A percentile compares a stretch with the other conserved stretches of the same genome.
Evolutionary conservation across 2,329 filamentous ascomycete species (phyloP).

Genomic region (Diaporthe humulicola): DNA sequence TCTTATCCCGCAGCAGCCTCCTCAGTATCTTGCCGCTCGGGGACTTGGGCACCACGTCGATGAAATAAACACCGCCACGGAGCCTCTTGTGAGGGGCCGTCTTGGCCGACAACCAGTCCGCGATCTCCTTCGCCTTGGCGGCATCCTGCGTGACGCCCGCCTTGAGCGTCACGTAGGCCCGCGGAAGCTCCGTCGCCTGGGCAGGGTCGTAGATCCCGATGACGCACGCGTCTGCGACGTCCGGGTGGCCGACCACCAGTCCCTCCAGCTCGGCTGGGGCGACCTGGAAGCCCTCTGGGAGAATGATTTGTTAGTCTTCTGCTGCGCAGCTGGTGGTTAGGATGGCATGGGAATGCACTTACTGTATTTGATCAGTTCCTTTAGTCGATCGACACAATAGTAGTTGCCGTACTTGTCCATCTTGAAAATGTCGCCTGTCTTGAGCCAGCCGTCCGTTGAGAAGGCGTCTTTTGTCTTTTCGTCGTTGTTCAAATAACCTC

Average conservation of each 20-base stretch:
- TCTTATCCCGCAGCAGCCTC: constrained; percentile 56
- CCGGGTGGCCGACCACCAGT: constrained; percentile 56
- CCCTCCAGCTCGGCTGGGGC: constrained; percentile 75
- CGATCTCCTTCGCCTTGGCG: constrained; percentile 55
- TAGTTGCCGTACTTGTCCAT: constrained; percentile 84
- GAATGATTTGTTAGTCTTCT: constrained; percentile 41
- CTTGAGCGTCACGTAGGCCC: constrained; percentile 72
- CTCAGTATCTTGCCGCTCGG: constrained; percentile 65
- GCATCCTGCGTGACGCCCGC: constrained; percentile 52
- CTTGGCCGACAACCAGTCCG: constrained; percentile 52
- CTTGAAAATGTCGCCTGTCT: constrained; percentile 88
- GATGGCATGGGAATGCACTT: constrained; percentile 44
- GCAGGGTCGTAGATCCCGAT: constrained; percentile 71
- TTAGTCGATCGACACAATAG: constrained; percentile 90
- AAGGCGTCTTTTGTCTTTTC: constrained; percentile 79
- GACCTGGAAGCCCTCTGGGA: constrained; percentile 79
- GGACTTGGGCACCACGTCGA: constrained; percentile 80
- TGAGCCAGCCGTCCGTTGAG: constrained; percentile 86
- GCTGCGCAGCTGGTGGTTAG: not conserved
- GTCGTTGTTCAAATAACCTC: constrained; percentile 82
- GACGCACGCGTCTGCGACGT: constrained; percentile 71
- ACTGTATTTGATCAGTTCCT: constrained; percentile 75
- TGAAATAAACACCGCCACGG: constrained; percentile 78
- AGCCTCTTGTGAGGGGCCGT: constrained; percentile 72
- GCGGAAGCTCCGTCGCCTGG: constrained; percentile 76